Base-by-base conservation (phyloP, 2,329 filamentous ascomycete species). In the Zasmidium angulare region DNA sequence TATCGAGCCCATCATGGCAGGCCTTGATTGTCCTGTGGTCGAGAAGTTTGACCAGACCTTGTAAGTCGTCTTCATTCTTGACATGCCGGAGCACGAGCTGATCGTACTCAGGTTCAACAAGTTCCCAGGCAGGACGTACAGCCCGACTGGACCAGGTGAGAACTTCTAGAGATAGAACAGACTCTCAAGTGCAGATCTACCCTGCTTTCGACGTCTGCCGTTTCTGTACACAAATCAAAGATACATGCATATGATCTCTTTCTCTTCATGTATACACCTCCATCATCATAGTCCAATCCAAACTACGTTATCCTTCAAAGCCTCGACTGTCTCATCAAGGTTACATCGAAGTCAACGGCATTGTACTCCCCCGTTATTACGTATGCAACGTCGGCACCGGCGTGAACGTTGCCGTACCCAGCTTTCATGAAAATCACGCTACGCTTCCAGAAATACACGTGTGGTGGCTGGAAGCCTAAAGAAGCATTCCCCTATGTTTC, bases 111-210 rank as follows among this genome's bases (percentile, higher is more conserved):
- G 46, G 14, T 61, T 64, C 40, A 53, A 67, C 49, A 46, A 62
- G 22, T 65, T 61, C 36, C 64, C 64, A 6, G 66, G 66, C 31
- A 53, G 63, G n/a, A 58, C 59, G 22, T 68, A 68, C 52, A 49
- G 46, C 24, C 66, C 64, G n/a, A 64, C 53, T 19, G 64, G 66
- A 19, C 58, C 61, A 19, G 63, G 56, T 22, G 61, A 55, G 19
- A 68, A 63, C 54, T 68, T 61, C 29, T 57, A 48, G 4, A 21
- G 29, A 3, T n/a, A n/a, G n/a, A n/a, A n/a, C n/a, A n/a, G n/a
- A n/a, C n/a, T n/a, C n/a, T n/a, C n/a, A n/a, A n/a, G n/a, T n/a
- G n/a, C n/a, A n/a, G n/a, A n/a, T n/a, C n/a, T n/a, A n/a, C n/a
- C n/a, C n/a, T n/a, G n/a, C n/a, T n/a, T n/a, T n/a, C n/a, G n/a